Evolutionary conservation across 208 protist species (phyloP), one percentile per base, ranked within the genome.

Genomic region (Trypanosoma conorhini): DNA sequence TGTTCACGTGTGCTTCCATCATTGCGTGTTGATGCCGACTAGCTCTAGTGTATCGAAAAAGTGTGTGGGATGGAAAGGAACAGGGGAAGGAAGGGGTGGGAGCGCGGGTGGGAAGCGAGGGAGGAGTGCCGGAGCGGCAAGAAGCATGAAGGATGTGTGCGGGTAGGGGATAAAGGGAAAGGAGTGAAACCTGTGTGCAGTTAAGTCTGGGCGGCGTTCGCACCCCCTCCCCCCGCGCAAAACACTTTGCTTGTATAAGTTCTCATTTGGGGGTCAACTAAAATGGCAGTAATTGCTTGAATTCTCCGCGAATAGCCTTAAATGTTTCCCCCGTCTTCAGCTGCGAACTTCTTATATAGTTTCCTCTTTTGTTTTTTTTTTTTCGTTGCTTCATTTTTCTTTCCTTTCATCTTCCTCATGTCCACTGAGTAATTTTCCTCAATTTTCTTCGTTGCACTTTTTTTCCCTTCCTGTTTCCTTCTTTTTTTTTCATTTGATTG

Each of bases 281-380:
- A 46, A 46, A 46, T 46, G 5, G 42, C 42, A 46, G 42, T 46
- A 46, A 46, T 21, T 46, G 13, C 1, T 46, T 46, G 42, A 46
- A 46, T 46, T 28, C 50, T 1, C 3, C n/a, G 7, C 50, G 22
- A 54, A 54, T 28, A 1, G 19, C 54, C 7, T 55, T 21, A 46
- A 62, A 52, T 67, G 44, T 67, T 54, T 74, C 60, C 38, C 46
- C 22, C 28, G n/a, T 46, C 58, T 50, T 24, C 51, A 22, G 9
- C n/a, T 38, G 33, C 33, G 7, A 38, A 38, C 33, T 62, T 72
- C 26, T 38, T 22, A 56, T 40, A 12, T 40, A 33, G 38, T 58
- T 65, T 26, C 30, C n/a, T 59, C 38, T 67, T 50, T 62, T 38
- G 46, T 62, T 67, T 65, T 46, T 74, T 67, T 33, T 54, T 58